Conservation (phyloP, 23 red algal genomes). For the Gracilaria gracilis region DNA sequence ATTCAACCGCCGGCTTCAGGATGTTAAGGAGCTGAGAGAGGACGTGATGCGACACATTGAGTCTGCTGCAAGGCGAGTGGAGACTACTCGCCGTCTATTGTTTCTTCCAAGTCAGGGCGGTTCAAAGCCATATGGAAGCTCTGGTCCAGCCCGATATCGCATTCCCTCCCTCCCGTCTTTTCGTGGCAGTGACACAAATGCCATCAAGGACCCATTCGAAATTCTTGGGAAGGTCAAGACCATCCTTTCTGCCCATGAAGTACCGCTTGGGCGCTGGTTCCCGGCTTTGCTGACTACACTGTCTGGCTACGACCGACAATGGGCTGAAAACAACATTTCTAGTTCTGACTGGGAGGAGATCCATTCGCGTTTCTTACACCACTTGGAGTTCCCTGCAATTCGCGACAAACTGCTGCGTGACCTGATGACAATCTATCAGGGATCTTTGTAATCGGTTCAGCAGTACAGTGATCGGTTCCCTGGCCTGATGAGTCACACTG, state of each 20-base stretch:
- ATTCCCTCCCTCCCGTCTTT: background rate
- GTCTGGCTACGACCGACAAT: constrained; percentile 24
- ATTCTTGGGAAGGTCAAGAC: constrained; percentile 7
- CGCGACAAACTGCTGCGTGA: constrained; percentile 2
- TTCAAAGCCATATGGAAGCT: background rate
- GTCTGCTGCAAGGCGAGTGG: background rate
- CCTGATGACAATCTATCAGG: constrained; percentile 5
- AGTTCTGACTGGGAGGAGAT: background rate
- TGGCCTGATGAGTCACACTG: background rate
- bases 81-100: background rate
- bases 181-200: background rate
- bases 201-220: constrained; percentile 28
- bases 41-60: background rate
- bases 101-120: background rate
- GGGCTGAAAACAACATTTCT: background rate
- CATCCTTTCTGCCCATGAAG: background rate
- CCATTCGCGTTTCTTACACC: background rate
- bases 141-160: background rate
- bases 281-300: constrained; percentile 11
- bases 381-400: constrained; percentile 8
- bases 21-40: background rate
- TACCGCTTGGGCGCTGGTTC: background rate
- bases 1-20: background rate
- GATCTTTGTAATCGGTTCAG: background rate
- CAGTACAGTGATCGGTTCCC: constrained; percentile 30